These are phyloP conservation scores for Podila epigama DNA, from an alignment of 192 early-diverging fungal species.

Conservation along the genomic window DNA sequence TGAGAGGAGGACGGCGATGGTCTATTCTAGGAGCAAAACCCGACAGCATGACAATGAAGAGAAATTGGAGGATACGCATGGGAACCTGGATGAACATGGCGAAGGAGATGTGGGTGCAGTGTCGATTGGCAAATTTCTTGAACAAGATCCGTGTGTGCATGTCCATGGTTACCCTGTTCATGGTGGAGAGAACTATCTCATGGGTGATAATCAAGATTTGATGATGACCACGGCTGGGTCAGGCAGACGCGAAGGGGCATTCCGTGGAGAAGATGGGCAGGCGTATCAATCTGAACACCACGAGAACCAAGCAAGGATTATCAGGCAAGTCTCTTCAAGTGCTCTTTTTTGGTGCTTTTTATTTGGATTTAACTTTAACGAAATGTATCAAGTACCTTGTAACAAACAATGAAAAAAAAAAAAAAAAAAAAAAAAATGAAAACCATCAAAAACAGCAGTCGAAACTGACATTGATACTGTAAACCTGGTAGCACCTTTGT, in stretches of 20 bases:
- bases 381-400: too few species aligned
- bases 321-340: too few species aligned
- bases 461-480: too few species aligned
- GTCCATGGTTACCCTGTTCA: conserved; percentile 32
- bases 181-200: conserved; percentile 34
- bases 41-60: too few species aligned
- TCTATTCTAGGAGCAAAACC: too few species aligned
- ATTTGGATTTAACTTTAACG: too few species aligned
- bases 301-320: conserved; percentile 35
- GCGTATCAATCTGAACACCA: conserved; percentile 8
- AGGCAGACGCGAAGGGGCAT: background rate
- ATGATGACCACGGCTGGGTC: conserved; percentile 10
- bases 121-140: background rate
- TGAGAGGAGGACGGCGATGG: background rate
- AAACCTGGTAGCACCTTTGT: conserved; percentile 77
- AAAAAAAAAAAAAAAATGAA: too few species aligned
- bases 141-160: conserved; percentile 18
- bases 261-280: background rate
- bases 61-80: too few species aligned
- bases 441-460: too few species aligned
- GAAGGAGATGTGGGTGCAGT: too few species aligned
- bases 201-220: conserved; percentile 42
- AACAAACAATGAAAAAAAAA: too few species aligned
- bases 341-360: too few species aligned
- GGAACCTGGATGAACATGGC: conserved; percentile 2